Conservation (phyloP, 495 filamentous ascomycete species). For the Aspergillus saccharolyticus region DNA sequence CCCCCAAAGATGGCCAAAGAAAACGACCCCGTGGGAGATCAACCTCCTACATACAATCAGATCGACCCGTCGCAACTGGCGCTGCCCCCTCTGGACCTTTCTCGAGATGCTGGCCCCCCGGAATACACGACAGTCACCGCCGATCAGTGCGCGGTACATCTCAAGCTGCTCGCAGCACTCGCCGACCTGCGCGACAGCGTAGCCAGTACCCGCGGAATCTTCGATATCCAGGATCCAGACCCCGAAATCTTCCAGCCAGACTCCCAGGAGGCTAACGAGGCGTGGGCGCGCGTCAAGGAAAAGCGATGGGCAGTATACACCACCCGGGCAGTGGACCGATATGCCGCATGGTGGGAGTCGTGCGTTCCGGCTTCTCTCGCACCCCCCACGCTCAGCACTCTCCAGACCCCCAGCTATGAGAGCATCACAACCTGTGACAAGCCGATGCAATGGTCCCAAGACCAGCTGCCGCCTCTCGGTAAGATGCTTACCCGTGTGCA, state of each 20-base stretch:
- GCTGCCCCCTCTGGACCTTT: slow-evolving; percentile 17
- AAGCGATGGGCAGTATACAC: slow-evolving; percentile 79
- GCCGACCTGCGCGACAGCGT: slow-evolving; percentile 62
- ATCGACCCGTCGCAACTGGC: slow-evolving; percentile 7
- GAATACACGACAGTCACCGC: slow-evolving; percentile 22
- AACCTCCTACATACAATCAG: slow-evolving; percentile 21
- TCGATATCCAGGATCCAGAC: slow-evolving; percentile 52
- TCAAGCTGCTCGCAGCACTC: slow-evolving; percentile 70
- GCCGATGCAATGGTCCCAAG: slow-evolving; percentile 13
- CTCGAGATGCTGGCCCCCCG: slow-evolving; percentile 11
- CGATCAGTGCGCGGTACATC: slow-evolving; percentile 63
- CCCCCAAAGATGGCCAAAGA: slow-evolving; percentile 9
- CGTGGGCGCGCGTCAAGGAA: slow-evolving; percentile 54
- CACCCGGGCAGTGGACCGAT: slow-evolving; percentile 67
- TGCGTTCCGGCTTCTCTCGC: slow-evolving; percentile 13
- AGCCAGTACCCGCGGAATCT: slow-evolving; percentile 59
- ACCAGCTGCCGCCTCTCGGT: slow-evolving; percentile 32
- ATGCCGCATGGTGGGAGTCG: slow-evolving; percentile 63
- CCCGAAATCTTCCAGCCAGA: slow-evolving; percentile 19
- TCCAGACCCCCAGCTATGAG: slow-evolving; percentile 12
- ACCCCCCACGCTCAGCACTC: slow-evolving; percentile 4
- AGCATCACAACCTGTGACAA: slow-evolving; percentile 8
- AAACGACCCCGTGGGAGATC: not conserved
- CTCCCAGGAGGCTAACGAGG: slow-evolving; percentile 13
- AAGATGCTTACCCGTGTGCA: slow-evolving; percentile 3